These are phyloP conservation scores for Arachnopeziza araneosa DNA, from an alignment of 2,329 filamentous ascomycete species.

Conservation along the genomic window DNA sequence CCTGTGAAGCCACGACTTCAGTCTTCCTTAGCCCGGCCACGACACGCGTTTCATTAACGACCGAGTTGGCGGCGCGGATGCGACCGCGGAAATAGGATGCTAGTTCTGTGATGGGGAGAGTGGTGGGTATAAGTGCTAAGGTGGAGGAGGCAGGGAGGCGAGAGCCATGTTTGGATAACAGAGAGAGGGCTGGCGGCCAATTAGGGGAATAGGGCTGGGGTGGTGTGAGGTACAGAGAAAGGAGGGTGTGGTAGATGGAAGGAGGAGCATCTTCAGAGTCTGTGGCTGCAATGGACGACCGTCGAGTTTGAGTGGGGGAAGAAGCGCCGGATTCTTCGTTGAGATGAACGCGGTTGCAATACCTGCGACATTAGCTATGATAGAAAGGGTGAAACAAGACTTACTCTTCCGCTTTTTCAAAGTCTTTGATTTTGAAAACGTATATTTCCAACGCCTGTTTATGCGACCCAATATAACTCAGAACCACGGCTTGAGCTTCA, in stretches of 20 bases:
- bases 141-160: conserved; percentile 84
- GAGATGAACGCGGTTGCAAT: conserved; percentile 84
- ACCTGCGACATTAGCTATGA: conserved; percentile 41
- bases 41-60: conserved; percentile 75
- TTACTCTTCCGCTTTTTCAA: conserved; percentile 86
- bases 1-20: conserved; percentile 72
- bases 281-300: conserved; percentile 27
- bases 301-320: background rate
- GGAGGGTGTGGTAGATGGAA: conserved; percentile 86
- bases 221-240: conserved; percentile 84
- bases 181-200: conserved; percentile 72
- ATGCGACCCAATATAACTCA: conserved; percentile 93
- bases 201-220: conserved; percentile 66
- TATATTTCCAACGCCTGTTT: conserved; percentile 96
- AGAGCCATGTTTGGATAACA: conserved; percentile 89
- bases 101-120: conserved; percentile 71
- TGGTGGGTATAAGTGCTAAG: conserved; percentile 75
- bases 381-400: conserved; percentile 28
- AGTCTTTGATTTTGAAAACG: conserved; percentile 88
- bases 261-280: conserved; percentile 50
- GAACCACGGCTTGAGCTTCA: conserved; percentile 82
- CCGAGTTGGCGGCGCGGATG: conserved; percentile 78
- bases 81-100: conserved; percentile 89
- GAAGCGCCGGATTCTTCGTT: conserved; percentile 42
- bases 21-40: conserved; percentile 71